A percentile compares a stretch with the other conserved stretches of the same genome.
These are phyloP conservation scores for Candida montana DNA, from an alignment of 805 yeast species.

Conservation along the genomic window DNA sequence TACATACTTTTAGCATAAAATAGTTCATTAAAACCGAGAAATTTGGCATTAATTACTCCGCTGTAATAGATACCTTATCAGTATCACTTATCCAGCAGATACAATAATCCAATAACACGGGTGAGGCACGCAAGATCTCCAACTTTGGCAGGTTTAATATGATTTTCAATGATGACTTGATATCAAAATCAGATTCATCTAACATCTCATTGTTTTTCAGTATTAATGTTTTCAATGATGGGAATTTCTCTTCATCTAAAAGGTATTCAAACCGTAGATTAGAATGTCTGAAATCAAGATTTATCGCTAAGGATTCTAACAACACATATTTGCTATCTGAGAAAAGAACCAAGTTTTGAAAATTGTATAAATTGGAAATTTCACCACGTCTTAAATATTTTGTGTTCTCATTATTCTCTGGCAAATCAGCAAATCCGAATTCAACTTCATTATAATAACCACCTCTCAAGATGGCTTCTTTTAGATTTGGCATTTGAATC, in stretches of 20 bases:
- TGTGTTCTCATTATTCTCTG: neutral
- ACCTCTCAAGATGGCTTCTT: neutral
- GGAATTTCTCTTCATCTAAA: neutral
- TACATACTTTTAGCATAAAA: too few relatives aligned
- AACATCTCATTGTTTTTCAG: neutral
- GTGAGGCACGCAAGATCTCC: neutral
- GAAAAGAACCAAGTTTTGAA: neutral
- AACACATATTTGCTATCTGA: neutral
- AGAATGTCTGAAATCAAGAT: slow-evolving; percentile 1
- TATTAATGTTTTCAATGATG: neutral
- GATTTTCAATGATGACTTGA: neutral
- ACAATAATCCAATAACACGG: neutral
- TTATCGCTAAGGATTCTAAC: neutral
- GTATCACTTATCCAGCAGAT: neutral
- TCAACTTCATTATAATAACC: neutral
- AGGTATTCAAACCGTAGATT: neutral
- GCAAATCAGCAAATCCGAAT: neutral
- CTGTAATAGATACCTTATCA: neutral
- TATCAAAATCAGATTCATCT: neutral
- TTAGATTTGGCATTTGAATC: neutral
- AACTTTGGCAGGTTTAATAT: neutral
- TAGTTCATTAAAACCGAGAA: too few relatives aligned
- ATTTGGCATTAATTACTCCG: neutral
- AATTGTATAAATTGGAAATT: slow-evolving; percentile 1
- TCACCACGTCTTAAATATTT: neutral